Evolutionary conservation across 768 basidiomycete genomes (phyloP).

Genomic region (Imleria badia): DNA sequence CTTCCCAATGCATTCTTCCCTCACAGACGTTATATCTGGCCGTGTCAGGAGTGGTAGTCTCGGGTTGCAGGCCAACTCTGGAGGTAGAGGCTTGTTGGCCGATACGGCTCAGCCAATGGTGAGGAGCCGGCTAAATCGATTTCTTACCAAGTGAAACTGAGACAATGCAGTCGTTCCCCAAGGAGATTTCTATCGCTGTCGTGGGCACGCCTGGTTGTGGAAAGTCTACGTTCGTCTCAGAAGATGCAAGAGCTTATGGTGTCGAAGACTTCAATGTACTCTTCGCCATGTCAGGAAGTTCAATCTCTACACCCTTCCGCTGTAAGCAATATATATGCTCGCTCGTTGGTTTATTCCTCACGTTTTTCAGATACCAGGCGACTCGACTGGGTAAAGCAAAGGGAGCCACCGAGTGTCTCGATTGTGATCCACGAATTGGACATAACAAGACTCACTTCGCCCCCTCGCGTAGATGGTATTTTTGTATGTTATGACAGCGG

Average conservation of each 20-base stretch:
- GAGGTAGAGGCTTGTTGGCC: constrained; percentile 14
- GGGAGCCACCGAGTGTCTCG: constrained; percentile 44
- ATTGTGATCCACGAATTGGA: constrained; percentile 58
- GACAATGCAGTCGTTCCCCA: constrained; percentile 25
- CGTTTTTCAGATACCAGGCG: constrained; percentile 34
- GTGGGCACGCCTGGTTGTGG: constrained; percentile 79
- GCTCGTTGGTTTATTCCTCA: constrained; percentile 19
- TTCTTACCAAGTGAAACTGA: constrained; percentile 5
- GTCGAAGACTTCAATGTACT: constrained; percentile 43
- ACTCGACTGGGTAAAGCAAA: constrained; percentile 33
- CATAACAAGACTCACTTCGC: constrained; percentile 51
- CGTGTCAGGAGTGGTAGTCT: constrained; percentile 63
- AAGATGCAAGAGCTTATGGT: constrained; percentile 66
- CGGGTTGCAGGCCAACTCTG: constrained; percentile 40
- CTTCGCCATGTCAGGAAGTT: constrained; percentile 34
- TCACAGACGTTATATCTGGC: constrained; percentile 38
- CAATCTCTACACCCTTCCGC: constrained; percentile 36
- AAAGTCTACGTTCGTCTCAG: constrained; percentile 78
- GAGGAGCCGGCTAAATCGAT: constrained; percentile 8
- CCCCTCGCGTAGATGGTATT: constrained; percentile 70
- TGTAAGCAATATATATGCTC: constrained; percentile 33
- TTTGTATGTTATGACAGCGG: constrained; percentile 86
- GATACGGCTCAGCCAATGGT: constrained; percentile 27
- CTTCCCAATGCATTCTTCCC: constrained; percentile 31
- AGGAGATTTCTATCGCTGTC: constrained; percentile 64